A percentile compares a stretch with the other conserved stretches of the same genome.
Conservation (phyloP, 1,284 basidiomycete genomes). For the Marasmius fiardii region DNA sequence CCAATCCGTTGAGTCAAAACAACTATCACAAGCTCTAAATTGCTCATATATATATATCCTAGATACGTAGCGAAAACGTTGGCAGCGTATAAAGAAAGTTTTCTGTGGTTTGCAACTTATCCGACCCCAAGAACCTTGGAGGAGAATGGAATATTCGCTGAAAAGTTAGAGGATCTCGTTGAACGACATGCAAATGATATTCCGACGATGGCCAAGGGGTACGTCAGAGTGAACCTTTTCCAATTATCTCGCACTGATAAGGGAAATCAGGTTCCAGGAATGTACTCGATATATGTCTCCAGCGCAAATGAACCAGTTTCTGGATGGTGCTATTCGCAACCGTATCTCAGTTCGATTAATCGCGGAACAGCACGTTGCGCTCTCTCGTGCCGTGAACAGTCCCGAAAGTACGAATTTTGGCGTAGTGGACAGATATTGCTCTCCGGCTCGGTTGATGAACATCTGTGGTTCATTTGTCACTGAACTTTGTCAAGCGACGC, state of each 20-base stretch:
- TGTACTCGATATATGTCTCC: constrained; percentile 81
- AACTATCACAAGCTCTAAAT: not conserved
- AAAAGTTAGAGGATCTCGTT: constrained; percentile 69
- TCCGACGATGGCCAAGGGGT: constrained; percentile 88
- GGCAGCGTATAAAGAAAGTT: constrained; percentile 72
- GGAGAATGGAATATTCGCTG: constrained; percentile 70
- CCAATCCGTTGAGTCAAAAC: constrained; percentile 64
- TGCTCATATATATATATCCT: not conserved
- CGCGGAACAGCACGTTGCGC: constrained; percentile 88
- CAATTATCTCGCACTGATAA: constrained; percentile 4
- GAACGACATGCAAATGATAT: constrained; percentile 84
- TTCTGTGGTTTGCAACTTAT: constrained; percentile 69
- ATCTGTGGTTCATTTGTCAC: constrained; percentile 81
- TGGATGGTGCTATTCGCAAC: constrained; percentile 83
- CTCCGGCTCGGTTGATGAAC: constrained; percentile 65
- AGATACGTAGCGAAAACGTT: constrained; percentile 63
- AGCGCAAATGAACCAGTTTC: constrained; percentile 71
- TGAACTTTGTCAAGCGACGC: constrained; percentile 83
- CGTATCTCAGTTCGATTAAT: constrained; percentile 88
- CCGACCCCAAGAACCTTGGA: constrained; percentile 62
- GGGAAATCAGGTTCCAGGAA: constrained; percentile 72
- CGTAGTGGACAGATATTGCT: constrained; percentile 68
- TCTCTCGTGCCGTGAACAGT: constrained; percentile 61
- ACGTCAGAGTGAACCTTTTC: constrained; percentile 20
- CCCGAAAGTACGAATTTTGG: constrained; percentile 46